phyloP scores from a whole-genome alignment of 768 basidiomycete species.

The Pisolithus albus region DNA sequence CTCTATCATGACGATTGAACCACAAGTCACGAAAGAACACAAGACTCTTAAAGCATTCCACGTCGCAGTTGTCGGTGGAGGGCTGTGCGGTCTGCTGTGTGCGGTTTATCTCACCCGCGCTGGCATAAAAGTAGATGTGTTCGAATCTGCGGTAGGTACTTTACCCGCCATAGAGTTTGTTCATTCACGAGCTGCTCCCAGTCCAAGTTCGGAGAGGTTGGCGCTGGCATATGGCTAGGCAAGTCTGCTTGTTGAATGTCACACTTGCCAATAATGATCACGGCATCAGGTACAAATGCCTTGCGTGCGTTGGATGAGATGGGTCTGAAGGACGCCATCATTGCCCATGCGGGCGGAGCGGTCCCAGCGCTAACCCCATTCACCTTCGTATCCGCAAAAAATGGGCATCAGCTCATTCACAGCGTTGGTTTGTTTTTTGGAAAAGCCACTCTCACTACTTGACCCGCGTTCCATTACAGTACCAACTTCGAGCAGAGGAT shows the following conservation, averaged over 20 bases:
- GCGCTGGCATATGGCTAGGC: constrained; percentile 52
- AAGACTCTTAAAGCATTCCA: constrained; percentile 33
- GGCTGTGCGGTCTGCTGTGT: constrained; percentile 46
- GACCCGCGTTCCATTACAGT: constrained; percentile 16
- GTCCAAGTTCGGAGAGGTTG: constrained; percentile 45
- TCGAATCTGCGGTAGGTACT: constrained; percentile 42
- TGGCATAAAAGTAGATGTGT: constrained; percentile 42
- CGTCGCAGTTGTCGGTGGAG: constrained; percentile 51
- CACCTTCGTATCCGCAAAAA: constrained; percentile 36
- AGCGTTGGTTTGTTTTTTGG: constrained; percentile 26
- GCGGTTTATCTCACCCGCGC: constrained; percentile 37
- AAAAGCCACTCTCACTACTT: background rate
- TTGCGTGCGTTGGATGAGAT: constrained; percentile 38
- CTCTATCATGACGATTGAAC: background rate
- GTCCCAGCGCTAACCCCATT: constrained; percentile 29
- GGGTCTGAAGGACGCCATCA: constrained; percentile 37
- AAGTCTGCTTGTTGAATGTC: background rate
- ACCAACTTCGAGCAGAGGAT: constrained; percentile 28
- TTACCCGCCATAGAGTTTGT: background rate
- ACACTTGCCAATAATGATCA: background rate
- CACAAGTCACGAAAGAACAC: background rate
- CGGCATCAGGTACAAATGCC: constrained; percentile 41
- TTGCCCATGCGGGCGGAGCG: constrained; percentile 31
- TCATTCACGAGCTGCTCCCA: constrained; percentile 12
- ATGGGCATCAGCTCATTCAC: constrained; percentile 37